Percentiles rank a stretch among this genome's conserved stretches.
Conservation (phyloP, 495 filamentous ascomycete genomes). For the Penicillium ochrochloron region DNA sequence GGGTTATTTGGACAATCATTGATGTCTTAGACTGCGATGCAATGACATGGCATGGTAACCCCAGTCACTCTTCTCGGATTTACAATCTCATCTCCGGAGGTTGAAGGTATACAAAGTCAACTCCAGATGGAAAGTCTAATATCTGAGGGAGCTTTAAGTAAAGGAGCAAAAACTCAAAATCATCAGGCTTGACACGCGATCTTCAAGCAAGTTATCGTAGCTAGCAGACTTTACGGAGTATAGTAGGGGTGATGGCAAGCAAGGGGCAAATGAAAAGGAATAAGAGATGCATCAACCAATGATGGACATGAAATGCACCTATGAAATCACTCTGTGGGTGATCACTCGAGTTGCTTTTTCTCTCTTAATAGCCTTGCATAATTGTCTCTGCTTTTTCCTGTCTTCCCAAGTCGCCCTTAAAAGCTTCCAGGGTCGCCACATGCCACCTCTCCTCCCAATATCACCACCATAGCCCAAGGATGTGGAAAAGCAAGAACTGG, state of each 20-base stretch:
- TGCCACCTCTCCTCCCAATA: not conserved
- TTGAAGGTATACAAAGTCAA: not conserved
- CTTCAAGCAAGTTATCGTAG: not conserved
- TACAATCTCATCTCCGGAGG: not conserved
- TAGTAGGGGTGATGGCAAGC: not conserved
- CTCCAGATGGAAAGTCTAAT: not conserved
- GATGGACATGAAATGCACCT: not conserved
- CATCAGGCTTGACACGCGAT: not conserved
- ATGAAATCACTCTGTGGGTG: conserved; percentile 2
- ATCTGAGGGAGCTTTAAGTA: not conserved
- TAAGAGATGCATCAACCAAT: not conserved
- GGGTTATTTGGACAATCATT: not conserved
- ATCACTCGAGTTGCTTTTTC: not conserved
- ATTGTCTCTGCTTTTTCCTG: conserved; percentile 2
- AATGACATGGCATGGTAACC: not conserved
- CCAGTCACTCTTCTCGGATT: not conserved
- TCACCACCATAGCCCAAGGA: not conserved
- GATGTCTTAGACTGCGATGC: not conserved
- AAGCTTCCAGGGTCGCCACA: not conserved
- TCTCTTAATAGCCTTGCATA: conserved; percentile 3
- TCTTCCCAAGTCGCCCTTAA: not conserved
- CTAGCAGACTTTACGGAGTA: not conserved
- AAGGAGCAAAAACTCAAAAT: not conserved
- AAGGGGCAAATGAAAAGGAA: not conserved
- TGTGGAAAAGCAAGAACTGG: conserved; percentile 20